A percentile compares a stretch with the other conserved stretches of the same genome.
Conservation (phyloP, 257 asterid species). For the Nicotiana tabacum region DNA sequence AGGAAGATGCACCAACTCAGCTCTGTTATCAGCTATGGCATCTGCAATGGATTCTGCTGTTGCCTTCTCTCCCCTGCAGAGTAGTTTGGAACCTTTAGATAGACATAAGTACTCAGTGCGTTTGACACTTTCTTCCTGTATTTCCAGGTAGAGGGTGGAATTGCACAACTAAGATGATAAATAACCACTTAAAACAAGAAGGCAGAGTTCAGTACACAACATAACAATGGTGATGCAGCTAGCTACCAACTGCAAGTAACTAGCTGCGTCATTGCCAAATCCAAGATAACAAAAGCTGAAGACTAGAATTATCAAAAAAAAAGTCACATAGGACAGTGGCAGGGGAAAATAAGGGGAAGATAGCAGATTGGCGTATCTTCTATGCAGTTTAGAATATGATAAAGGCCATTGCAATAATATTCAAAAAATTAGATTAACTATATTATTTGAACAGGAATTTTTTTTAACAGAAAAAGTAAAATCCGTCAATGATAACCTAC, state of each 20-base stretch:
- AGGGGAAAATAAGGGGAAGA: background rate
- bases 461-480: background rate
- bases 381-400: background rate
- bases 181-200: background rate
- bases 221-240: background rate
- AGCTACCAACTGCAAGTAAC: background rate
- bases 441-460: background rate
- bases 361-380: background rate
- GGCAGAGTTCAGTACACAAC: background rate
- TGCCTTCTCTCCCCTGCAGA: conserved; percentile 87
- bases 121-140: background rate
- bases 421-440: background rate
- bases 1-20: conserved; percentile 92
- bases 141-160: background rate
- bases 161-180: background rate
- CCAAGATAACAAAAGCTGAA: background rate
- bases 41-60: conserved; percentile 84
- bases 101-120: background rate
- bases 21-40: conserved; percentile 87
- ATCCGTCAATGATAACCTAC: conserved; percentile 29
- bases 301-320: background rate
- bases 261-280: background rate
- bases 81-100: conserved; percentile 10
- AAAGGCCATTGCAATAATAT: background rate
- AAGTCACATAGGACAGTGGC: background rate